Evolutionary conservation across 2,329 filamentous ascomycete genomes (phyloP).

Genomic region (Hymenoscyphus fructigenus): DNA sequence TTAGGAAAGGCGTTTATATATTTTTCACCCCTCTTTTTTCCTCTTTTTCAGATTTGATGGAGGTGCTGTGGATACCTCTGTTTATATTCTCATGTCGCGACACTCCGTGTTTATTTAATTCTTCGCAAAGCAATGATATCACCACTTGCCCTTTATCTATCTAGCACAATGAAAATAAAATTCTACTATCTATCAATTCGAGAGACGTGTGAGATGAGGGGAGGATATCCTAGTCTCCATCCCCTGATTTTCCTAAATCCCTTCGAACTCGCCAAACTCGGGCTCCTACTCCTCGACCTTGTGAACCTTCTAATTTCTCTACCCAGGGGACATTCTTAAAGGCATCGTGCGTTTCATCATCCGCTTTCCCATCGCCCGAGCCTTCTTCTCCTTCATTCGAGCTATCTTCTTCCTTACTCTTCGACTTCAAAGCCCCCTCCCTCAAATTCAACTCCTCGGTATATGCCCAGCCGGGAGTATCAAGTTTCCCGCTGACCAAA

Average conservation of each 20-base stretch:
- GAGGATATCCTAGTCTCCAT: background rate
- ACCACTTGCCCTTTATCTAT: no score
- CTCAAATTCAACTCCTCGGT: slow-evolving; percentile 57
- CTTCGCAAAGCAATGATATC: no score
- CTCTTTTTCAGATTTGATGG: no score
- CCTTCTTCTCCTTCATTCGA: slow-evolving; percentile 26
- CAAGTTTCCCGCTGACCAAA: slow-evolving; percentile 66
- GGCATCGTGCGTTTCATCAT: slow-evolving; percentile 27
- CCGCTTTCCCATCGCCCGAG: slow-evolving; percentile 10
- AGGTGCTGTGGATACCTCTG: no score
- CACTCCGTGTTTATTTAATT: no score
- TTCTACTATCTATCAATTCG: no score
- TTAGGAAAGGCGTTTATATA: no score
- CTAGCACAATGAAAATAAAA: no score
- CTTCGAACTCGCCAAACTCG: slow-evolving; percentile 64
- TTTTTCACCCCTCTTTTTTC: no score
- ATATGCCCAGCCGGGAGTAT: slow-evolving; percentile 68
- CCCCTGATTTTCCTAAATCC: slow-evolving; percentile 50
- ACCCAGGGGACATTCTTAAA: slow-evolving; percentile 54
- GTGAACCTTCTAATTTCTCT: slow-evolving; percentile 53
- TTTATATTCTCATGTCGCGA: no score
- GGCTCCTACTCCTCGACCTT: slow-evolving; percentile 57
- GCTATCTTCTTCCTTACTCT: slow-evolving; percentile 20
- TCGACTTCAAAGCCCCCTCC: slow-evolving; percentile 17
- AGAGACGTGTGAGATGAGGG: no score